Evolutionary conservation across 345 rosid species (phyloP).

Genomic region (thale cress (Arabidopsis thaliana)): TAIR10.1 NC_003071.7:10587001-10587500

Average conservation of each 20-base stretch:
- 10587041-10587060: constrained; percentile 23
- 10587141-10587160: constrained; percentile 97
- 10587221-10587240: neutral
- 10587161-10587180: constrained; percentile 90
- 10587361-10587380: constrained; percentile 88
- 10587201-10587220: constrained; percentile 4
- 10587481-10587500: neutral
- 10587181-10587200: constrained; percentile 76
- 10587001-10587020: constrained; percentile 12
- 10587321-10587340: constrained; percentile 87
- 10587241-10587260: constrained; percentile 10
- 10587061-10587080: constrained; percentile 8
- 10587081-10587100: constrained; percentile 20
- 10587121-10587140: constrained; percentile 61
- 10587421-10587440: constrained; percentile 71
- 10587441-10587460: constrained; percentile 69
- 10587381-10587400: constrained; percentile 92
- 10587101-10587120: constrained; percentile 42
- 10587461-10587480: neutral
- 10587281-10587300: constrained; percentile 50
- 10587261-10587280: neutral
- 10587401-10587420: constrained; percentile 72
- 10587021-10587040: neutral
- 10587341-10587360: constrained; percentile 96
- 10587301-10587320: constrained; percentile 83